Percentiles rank a stretch among this genome's conserved stretches.
Conservation (phyloP, 2,329 filamentous ascomycete species). For the Didymella segeticola region DNA sequence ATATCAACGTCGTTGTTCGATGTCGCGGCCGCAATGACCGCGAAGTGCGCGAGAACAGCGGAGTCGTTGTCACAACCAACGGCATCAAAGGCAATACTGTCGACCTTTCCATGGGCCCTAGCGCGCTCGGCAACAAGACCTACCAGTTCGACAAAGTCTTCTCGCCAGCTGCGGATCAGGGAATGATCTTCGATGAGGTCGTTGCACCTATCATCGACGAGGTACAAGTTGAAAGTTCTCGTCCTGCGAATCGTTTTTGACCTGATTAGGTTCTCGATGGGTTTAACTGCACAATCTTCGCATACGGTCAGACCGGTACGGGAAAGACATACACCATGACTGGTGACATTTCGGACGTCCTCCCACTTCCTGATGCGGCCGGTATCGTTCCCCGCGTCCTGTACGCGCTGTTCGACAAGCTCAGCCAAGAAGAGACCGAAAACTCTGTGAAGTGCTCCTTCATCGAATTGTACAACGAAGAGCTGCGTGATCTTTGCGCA, state of each 20-base stretch:
- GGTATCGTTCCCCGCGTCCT: slow-evolving; percentile 94
- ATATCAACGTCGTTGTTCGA: slow-evolving; percentile 96
- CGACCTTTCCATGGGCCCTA: slow-evolving; percentile 90
- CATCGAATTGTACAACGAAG: slow-evolving; percentile 98
- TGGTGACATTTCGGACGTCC: slow-evolving; percentile 92
- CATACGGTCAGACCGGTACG: slow-evolving; percentile 96
- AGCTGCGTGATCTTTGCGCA: slow-evolving; percentile 87
- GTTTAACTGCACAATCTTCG: slow-evolving; percentile 98
- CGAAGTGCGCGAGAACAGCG: slow-evolving; percentile 92
- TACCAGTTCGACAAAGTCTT: slow-evolving; percentile 98
- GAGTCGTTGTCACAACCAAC: slow-evolving; percentile 86
- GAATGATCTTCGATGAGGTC: slow-evolving; percentile 93
- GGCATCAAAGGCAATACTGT: slow-evolving; percentile 86
- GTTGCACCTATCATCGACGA: slow-evolving; percentile 92
- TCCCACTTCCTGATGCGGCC: slow-evolving; percentile 86
- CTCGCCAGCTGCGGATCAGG: slow-evolving; percentile 91
- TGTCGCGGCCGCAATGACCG: slow-evolving; percentile 92
- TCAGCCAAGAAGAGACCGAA: slow-evolving; percentile 78
- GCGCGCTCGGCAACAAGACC: slow-evolving; percentile 90
- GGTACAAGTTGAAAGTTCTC: slow-evolving; percentile 58
- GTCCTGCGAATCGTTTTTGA: slow-evolving; percentile 9
- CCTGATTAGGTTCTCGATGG: slow-evolving; percentile 79
- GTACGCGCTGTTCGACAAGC: slow-evolving; percentile 83
- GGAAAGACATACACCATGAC: slow-evolving; percentile 99
- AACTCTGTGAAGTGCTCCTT: slow-evolving; percentile 97